Evolutionary conservation across 352 stramenopile genomes (phyloP).

Genomic region (Pseudoperonospora humuli): DNA sequence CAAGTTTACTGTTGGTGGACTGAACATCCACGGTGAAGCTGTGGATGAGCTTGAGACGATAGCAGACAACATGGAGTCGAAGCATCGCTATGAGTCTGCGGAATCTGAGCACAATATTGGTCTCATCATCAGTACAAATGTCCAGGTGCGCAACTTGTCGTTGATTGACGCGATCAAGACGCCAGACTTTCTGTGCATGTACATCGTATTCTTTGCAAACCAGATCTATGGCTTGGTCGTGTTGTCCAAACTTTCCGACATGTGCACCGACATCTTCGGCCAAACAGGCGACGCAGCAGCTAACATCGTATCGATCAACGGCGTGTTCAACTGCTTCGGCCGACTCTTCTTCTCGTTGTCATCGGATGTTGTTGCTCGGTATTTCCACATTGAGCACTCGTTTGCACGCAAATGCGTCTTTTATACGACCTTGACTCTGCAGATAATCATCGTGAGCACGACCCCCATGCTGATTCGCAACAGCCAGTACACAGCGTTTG

Average conservation of each 20-base stretch:
- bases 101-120: constrained; percentile 34
- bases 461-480: constrained; percentile 51
- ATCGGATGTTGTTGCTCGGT: constrained; percentile 35
- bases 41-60: constrained; percentile 24
- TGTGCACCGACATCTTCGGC: constrained; percentile 49
- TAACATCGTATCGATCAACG: constrained; percentile 58
- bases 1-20: constrained; percentile 39
- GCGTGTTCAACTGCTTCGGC: constrained; percentile 56
- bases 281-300: constrained; percentile 28
- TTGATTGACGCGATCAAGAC: constrained; percentile 49
- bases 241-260: constrained; percentile 56
- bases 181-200: constrained; percentile 58
- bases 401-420: constrained; percentile 56
- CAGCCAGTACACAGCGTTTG: constrained; percentile 49
- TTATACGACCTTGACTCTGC: constrained; percentile 42
- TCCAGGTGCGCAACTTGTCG: constrained; percentile 39
- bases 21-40: constrained; percentile 55
- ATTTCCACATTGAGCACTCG: constrained; percentile 48
- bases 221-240: constrained; percentile 58
- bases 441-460: constrained; percentile 53
- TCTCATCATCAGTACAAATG: constrained; percentile 29
- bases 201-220: constrained; percentile 63
- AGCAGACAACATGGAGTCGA: constrained; percentile 15
- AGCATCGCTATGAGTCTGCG: constrained; percentile 36
- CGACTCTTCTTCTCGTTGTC: constrained; percentile 39